A percentile compares a stretch with the other conserved stretches of the same genome.
Evolutionary conservation across 805 yeast species (phyloP).

Genomic region (Dipodascopsis tothii): DNA sequence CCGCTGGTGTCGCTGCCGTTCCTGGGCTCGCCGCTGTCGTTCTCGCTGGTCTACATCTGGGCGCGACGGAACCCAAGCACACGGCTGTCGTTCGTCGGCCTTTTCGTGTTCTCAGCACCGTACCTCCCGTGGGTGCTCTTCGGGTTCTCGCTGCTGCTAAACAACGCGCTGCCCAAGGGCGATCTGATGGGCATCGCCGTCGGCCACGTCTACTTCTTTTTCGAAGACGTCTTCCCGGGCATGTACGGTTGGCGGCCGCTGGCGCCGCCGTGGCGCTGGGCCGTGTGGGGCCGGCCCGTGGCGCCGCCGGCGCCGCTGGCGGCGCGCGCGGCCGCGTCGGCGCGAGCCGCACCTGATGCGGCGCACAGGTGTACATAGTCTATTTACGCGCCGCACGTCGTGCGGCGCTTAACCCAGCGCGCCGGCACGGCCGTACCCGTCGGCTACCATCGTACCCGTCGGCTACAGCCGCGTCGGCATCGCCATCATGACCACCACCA

Average conservation of each 20-base stretch:
- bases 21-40: slow-evolving; percentile 36
- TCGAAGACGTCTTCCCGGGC: slow-evolving; percentile 39
- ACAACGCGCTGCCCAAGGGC: slow-evolving; percentile 21
- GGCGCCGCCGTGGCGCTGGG: slow-evolving; percentile 39
- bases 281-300: slow-evolving; percentile 4
- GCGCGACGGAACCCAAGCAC: slow-evolving; percentile 41
- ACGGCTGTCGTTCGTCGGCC: slow-evolving; percentile 36
- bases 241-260: slow-evolving; percentile 32
- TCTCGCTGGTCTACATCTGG: slow-evolving; percentile 40
- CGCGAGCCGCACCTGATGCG: too few species aligned
- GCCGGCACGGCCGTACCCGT: too few species aligned
- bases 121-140: slow-evolving; percentile 40
- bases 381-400: too few species aligned
- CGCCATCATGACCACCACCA: slow-evolving; percentile 71
- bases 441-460: too few species aligned
- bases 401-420: too few species aligned
- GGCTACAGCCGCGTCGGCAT: too few species aligned
- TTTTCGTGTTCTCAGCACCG: slow-evolving; percentile 38
- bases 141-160: slow-evolving; percentile 25
- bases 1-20: slow-evolving; percentile 31
- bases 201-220: slow-evolving; percentile 39
- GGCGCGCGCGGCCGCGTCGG: too few species aligned
- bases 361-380: too few species aligned
- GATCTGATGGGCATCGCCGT: slow-evolving; percentile 36
- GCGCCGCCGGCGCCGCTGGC: too few species aligned